Base-by-base conservation (phyloP, 2,329 filamentous ascomycete genomes). In the Gaeumannomyces tritici region DNA sequence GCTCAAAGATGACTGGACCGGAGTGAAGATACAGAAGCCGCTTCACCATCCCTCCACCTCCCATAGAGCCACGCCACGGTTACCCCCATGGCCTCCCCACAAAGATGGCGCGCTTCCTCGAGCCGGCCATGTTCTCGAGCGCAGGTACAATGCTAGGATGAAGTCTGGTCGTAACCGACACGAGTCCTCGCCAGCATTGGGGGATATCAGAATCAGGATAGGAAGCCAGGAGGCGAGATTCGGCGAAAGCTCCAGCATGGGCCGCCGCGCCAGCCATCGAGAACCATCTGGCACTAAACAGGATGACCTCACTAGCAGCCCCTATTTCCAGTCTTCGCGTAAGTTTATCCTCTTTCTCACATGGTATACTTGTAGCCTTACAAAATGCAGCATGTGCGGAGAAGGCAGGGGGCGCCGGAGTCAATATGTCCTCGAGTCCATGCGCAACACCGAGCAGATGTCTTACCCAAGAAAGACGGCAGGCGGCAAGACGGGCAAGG, bases 1-100 rank as follows among this genome's bases (percentile, higher is more conserved):
- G 8, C 66, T 67, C 11, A 71, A 69, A 61, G 56, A 68, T 15
- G 73, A 76, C 58, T 76, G 74, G 74, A 71, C 69, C 28, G 73
- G 73, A 5, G 63, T 74, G 31, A 63, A 64, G 11, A 62, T 74
- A 47, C 73, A 74, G 62, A 70, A 73, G 54, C 72, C 73, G 7
- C 68, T 74, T 42, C 64, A 71, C 4, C 67, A 74, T 61, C 62
- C 65, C 13, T 73, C 72, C 59, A 66, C 24, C 5, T 21, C 29
- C 24, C 47, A 21, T 26, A 21, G 51, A 24, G 18, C 24, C 28
- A 70, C 3, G 60, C 9, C 18, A 15, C 27, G 3, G 12, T 5
- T n/a, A n/a, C n/a, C 27, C 15, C 3, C 24, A n/a, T 59, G 59
- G 28, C 54, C 60, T 7, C 28, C 11, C 7, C 3, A 18, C 24